Evolutionary conservation across 2,329 filamentous ascomycete species (phyloP), one percentile per base, ranked within the genome.

Genomic region (Coleophoma eucalyptorum): DNA sequence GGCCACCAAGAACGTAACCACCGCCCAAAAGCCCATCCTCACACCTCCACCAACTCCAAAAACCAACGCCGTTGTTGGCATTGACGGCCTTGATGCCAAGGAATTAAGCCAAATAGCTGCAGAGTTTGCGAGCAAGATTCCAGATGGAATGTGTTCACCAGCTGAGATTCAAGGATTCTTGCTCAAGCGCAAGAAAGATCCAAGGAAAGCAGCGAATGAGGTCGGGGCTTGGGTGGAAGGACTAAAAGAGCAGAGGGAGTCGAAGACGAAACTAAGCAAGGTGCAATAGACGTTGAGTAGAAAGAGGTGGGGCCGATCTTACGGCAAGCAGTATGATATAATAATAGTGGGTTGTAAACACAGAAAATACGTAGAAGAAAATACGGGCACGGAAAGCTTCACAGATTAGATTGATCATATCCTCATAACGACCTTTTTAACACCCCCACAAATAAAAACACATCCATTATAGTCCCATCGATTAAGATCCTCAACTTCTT

Each of bases 131-230:
- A 57, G 66, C 2, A 69, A 72, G 48, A 75, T 87, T n/a, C 79
- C 80, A 0, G 67, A 73, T n/a, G 68, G 66, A 2, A 65, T 68
- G 40, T 77, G 84, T 54, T 78, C 74, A 20, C 81, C 83, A 0
- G 84, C 84, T 0, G 78, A 86, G 64, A 78, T 87, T 40, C 83
- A 86, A 63, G 83, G 82, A 0, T 87, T 84, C 63, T 60, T 87
- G 51, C 68, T 86, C 43, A 83, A 81, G 66, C 69, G 80, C 41
- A 86, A 85, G 68, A 79, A 78, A 68, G 72, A 75, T 34, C 82
- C 83, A 6, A 67, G 69, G 10, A 71, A 72, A 57, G 83, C 84
- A 2, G 62, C 84, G 33, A 67, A 69, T 18, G 79, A 84, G 60
- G 76, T 75, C 2, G 69, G 70, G 2, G 66, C 57, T 5, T 85